A percentile compares a stretch with the other conserved stretches of the same genome.
Conservation (phyloP, 139 green algal genomes). For the Chlorella sp. region DNA sequence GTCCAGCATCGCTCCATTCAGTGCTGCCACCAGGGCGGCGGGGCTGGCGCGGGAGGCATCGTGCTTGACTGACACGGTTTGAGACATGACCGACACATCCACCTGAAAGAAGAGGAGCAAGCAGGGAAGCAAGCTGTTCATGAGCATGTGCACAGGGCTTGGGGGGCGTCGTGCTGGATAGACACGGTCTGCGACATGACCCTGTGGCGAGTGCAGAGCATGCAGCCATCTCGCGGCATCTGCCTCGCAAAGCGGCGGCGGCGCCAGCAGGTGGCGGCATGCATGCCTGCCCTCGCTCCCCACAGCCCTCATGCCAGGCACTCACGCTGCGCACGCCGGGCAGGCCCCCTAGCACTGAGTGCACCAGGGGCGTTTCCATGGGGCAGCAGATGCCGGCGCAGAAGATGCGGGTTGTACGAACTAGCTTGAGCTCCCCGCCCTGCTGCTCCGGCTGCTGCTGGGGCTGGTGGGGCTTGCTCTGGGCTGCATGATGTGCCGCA, state of each 20-base stretch:
- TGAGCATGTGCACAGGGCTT: not conserved
- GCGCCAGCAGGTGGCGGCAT: not conserved
- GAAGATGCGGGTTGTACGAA: slow-evolving; percentile 44
- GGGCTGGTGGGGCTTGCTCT: no score
- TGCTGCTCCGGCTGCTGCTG: not conserved
- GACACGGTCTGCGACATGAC: not conserved
- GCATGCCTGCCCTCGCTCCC: no score
- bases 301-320: no score
- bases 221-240: not conserved
- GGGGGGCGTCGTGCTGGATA: no score
- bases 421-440: not conserved
- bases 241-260: not conserved
- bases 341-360: slow-evolving; percentile 58
- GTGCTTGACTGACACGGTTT: slow-evolving; percentile 71
- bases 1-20: slow-evolving; percentile 71
- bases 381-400: slow-evolving; percentile 77
- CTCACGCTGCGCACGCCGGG: slow-evolving; percentile 56
- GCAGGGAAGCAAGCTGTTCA: no score
- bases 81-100: slow-evolving; percentile 65
- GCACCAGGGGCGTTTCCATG: slow-evolving; percentile 65
- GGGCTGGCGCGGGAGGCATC: slow-evolving; percentile 37
- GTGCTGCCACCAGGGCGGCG: slow-evolving; percentile 60
- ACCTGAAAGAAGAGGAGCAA: slow-evolving; percentile 8
- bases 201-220: not conserved
- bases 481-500: no score